A percentile compares a stretch with the other conserved stretches of the same genome.
Evolutionary conservation across 257 asterid genomes (phyloP).

Genomic region (Paulownia fortunei): DNA sequence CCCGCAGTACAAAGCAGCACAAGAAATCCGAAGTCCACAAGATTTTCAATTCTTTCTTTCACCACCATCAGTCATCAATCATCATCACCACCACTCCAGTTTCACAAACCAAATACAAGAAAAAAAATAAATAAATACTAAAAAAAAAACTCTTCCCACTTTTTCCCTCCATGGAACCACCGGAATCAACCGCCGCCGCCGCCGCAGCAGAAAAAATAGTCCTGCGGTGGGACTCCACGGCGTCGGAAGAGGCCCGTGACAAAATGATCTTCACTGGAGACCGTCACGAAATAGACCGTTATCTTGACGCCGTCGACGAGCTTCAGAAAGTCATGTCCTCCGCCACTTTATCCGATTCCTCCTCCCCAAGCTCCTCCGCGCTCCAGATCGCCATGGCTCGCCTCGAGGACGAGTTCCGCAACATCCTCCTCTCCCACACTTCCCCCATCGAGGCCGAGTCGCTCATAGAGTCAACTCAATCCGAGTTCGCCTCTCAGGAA

Average conservation of each 20-base stretch:
- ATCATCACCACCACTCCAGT: not conserved
- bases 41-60: slow-evolving; percentile 5
- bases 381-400: slow-evolving; percentile 80
- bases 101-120: not conserved
- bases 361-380: slow-evolving; percentile 33
- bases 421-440: slow-evolving; percentile 56
- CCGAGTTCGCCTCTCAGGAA: slow-evolving; percentile 9
- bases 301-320: slow-evolving; percentile 63
- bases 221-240: slow-evolving; percentile 72
- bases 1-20: not conserved
- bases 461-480: slow-evolving; percentile 38
- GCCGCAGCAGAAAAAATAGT: slow-evolving; percentile 42
- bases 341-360: slow-evolving; percentile 13
- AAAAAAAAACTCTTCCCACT: no score
- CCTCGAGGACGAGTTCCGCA: slow-evolving; percentile 76
- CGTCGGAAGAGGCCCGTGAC: slow-evolving; percentile 58
- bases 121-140: not conserved
- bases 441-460: slow-evolving; percentile 50
- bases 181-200: slow-evolving; percentile 32
- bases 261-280: slow-evolving; percentile 62
- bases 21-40: not conserved
- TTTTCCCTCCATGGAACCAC: slow-evolving; percentile 38
- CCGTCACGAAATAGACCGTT: slow-evolving; percentile 57
- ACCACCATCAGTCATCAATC: not conserved
- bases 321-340: slow-evolving; percentile 41